Conservation (phyloP, 371 early-diverging fungal genomes). For the Mortierella sp. region DNA sequence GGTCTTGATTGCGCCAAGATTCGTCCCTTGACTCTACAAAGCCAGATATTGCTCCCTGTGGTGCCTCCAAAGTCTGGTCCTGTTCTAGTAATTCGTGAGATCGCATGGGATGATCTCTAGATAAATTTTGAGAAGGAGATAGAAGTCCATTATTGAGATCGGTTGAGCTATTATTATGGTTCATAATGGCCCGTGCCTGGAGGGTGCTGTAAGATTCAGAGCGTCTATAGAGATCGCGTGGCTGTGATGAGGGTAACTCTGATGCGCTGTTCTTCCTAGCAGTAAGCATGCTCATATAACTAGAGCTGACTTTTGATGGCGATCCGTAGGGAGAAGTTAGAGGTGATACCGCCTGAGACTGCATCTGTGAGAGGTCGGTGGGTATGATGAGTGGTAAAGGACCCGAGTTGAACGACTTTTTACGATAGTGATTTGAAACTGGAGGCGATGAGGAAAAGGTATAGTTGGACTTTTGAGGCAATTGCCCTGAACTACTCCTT, state of each 20-base stretch:
- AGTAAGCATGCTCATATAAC: slow-evolving; percentile 32
- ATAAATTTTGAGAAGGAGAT: slow-evolving; percentile 4
- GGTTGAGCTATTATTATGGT: slow-evolving; percentile 20
- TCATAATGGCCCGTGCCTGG: slow-evolving; percentile 37
- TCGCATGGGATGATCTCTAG: slow-evolving; percentile 33
- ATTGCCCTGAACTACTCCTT: slow-evolving; percentile 36
- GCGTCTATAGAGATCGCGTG: slow-evolving; percentile 37
- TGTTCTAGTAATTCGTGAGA: slow-evolving; percentile 9
- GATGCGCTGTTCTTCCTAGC: slow-evolving; percentile 32
- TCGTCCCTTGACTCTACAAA: slow-evolving; percentile 4
- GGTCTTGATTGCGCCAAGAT: slow-evolving; percentile 34
- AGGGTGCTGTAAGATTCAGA: slow-evolving; percentile 49
- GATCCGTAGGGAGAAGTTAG: slow-evolving; percentile 44
- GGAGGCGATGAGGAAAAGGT: slow-evolving; percentile 22
- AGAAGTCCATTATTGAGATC: slow-evolving; percentile 16
- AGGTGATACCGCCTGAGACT: slow-evolving; percentile 24
- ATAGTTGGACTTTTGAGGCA: slow-evolving; percentile 12
- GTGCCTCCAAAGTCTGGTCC: slow-evolving; percentile 13
- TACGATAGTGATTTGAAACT: slow-evolving; percentile 25
- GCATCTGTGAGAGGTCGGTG: slow-evolving; percentile 22
- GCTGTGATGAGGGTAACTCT: slow-evolving; percentile 18
- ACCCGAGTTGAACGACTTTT: slow-evolving; percentile 45
- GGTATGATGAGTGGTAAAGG: slow-evolving; percentile 27
- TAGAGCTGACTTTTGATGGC: slow-evolving; percentile 32
- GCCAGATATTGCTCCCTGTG: neutral